Base-by-base conservation (phyloP, 1,139 yeast genomes). In the Meyerozyma smithsonii region DNA sequence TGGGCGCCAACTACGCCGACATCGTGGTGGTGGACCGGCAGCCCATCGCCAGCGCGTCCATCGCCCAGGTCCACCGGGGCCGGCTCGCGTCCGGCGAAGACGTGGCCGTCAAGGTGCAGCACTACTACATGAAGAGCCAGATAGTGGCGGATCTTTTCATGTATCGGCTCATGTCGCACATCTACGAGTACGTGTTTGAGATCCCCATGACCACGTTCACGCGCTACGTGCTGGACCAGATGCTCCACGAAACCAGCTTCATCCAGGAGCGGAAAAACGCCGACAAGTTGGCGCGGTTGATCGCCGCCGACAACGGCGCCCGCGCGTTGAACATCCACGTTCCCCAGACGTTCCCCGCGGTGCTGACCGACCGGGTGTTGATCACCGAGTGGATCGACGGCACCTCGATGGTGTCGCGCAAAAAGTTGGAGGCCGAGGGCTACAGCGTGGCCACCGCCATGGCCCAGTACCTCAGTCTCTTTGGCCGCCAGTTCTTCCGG, bases 321-420 rank as follows among this genome's bases (percentile, higher is more conserved):
- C 37, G 37, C 2, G 35, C 38, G 11, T 46, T 52, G 19, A 58
- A 59, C 25, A 51, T 66, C 4, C 59, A 61, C 50, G 66, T 84
- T 17, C 94, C 95, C 2, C 51, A 59, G 34, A 66, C 69, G 19
- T 79, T 69, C 51, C 59, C 66, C 0, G 68, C 74, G 2, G 47
- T 66, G 25, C 64, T 81, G 17, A 69, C 79, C 1, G 55, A 59
- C 28, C 72, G 78, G 36, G 77, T 84, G 4, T 59, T 85, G 39
- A 71, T 79, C 5, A 72, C 81, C 17, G 95, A 85, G 57, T 85
- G 92, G 90, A 80, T 85, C 35, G 84, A 84, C 34, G 95, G 92
- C 8, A 70, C 74, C 15, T 61, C 84, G 0, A 59, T 84, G 39
- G 63, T 73, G 8, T 66, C 73, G 43, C 70, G 67, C 38, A 61